Evolutionary conservation across 225 moss, liverwort and hornwort genomes (phyloP), one percentile per base, ranked within the genome.

Genomic region (Rhytidiadelphus loreus): DNA sequence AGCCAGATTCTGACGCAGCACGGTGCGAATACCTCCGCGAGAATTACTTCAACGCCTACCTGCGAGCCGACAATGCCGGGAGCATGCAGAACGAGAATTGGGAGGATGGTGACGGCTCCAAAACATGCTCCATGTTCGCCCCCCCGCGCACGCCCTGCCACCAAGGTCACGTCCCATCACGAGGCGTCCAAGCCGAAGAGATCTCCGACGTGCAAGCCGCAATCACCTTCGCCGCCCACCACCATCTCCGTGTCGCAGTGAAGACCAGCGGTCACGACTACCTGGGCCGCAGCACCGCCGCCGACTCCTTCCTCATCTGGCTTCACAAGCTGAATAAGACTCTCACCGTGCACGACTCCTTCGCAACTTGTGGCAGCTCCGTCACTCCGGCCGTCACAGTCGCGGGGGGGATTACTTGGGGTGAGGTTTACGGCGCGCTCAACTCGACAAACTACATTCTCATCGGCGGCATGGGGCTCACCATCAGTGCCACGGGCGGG

Each of bases 1-100:
- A 91, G 25, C 87, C 89, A 52, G 32, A 81, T 53, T 72, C 21
- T 71, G 79, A 89, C 16, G 77, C 87, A 64, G 48, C 80, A 22
- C 15, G 8, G 56, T 89, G 91, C 59, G 13, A 59, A 64, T 52
- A 25, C 80, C 73, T 91, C 80, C 84, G 43, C 60, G 87, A 83
- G 16, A 89, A 89, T 29, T 87, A 43, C 48, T 84, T 80, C 65
- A 58, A 89, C 25, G 14, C 82, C 21, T 86, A 82, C 58, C 15
- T 86, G 73, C 87, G 84, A 80, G 91, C 91, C 23, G 87, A 87
- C 23, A 87, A 89, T 63, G 80, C 89, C 29, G 87, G 87, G 26
- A 91, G 91, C 76, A 89, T 87, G 87, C 89, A 89, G 76, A 24
- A 7, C 21, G 87, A 87, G 60, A 91, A 89, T 63, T 91, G 87